Evolutionary conservation across 148 eudicot species (phyloP).

Genomic region (Linanthus parryae): DNA sequence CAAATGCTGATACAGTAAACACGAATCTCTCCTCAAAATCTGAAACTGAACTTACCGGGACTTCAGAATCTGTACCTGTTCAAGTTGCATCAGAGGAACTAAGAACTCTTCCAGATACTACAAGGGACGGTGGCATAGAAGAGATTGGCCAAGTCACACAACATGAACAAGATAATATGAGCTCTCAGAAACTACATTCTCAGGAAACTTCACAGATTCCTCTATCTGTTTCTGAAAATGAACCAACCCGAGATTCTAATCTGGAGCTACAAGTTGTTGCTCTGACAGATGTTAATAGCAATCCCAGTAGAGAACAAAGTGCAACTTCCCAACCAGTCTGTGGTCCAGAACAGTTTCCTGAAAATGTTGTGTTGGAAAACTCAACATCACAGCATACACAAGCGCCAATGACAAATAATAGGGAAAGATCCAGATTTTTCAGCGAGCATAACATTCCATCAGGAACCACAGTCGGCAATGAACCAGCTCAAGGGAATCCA

Average conservation of each 20-base stretch:
- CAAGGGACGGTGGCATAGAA: slow-evolving; percentile 9
- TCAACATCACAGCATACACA: slow-evolving; percentile 15
- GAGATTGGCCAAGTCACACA: slow-evolving; percentile 16
- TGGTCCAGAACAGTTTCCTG: slow-evolving; percentile 14
- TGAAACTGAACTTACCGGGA: slow-evolving; percentile 4
- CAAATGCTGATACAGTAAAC: too few species aligned
- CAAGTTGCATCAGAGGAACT: slow-evolving; percentile 16
- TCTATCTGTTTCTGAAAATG: slow-evolving; percentile 16
- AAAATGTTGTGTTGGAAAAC: slow-evolving; percentile 8
- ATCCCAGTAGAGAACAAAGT: slow-evolving; percentile 21
- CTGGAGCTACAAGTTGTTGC: slow-evolving; percentile 28
- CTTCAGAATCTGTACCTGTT: slow-evolving; percentile 21
- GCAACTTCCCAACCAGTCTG: slow-evolving; percentile 7
- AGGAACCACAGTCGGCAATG: slow-evolving; percentile 7
- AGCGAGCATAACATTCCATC: slow-evolving; percentile 10
- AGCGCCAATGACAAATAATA: slow-evolving; percentile 5
- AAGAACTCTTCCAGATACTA: slow-evolving; percentile 20
- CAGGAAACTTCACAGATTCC: slow-evolving; percentile 15
- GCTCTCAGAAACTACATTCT: slow-evolving; percentile 18
- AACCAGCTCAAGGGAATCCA: slow-evolving; percentile 14
- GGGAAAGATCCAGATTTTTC: slow-evolving; percentile 18
- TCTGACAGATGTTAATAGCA: slow-evolving; percentile 18
- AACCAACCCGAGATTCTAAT: slow-evolving; percentile 19
- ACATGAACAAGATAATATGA: slow-evolving; percentile 19
- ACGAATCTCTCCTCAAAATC: slow-evolving; percentile 16